Evolutionary conservation across 2,329 filamentous ascomycete species (phyloP), one percentile per base, ranked within the genome.

Genomic region (Helminthosporium solani): DNA sequence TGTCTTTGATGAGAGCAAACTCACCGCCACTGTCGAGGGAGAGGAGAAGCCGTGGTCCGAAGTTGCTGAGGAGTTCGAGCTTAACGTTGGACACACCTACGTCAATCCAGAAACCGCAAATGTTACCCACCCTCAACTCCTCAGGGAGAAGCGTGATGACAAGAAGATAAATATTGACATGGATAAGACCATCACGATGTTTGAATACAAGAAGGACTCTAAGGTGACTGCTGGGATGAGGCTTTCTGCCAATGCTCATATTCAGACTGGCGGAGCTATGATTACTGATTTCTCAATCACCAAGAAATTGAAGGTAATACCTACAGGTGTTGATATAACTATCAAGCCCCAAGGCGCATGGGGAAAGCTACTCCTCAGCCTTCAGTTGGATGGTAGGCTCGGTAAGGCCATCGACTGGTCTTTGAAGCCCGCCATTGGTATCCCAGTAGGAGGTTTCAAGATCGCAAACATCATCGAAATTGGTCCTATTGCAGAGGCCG

Each of bases 321-420:
- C 56, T 2, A 44, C 34, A 9, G 56, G 50, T 16, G 37, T 54
- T 14, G 52, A 44, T 3, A 35, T 60, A 16, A 54, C 38, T 14
- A 48, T 61, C 3, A 47, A 53, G 9, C 58, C 58, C 16, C 50
- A 57, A 15, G 58, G 48, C n/a, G 50, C 57, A 16, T 43, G 44
- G 14, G 56, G 47, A 3, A 6, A 42, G 7, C 49, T 61, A 27
- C 41, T 49, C 35, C 49, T 61, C 15, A 35, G 28, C 4, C 44
- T 60, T 5, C 44, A 49, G 4, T 50, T 49, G 7, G 53, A 60
- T 39, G 58, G 58, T 3, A 55, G 41, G 12, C 48, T 61, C 19
- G 58, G 56, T 19, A 60, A 58, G 27, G 43, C 42, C 2, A n/a
- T 61, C n/a, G 54, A 60, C 31, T 61, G 49, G 46, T 33, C 50